Evolutionary conservation across 495 filamentous ascomycete species (phyloP), one percentile per base, ranked within the genome.

Genomic region (Neurospora tetraspora): DNA sequence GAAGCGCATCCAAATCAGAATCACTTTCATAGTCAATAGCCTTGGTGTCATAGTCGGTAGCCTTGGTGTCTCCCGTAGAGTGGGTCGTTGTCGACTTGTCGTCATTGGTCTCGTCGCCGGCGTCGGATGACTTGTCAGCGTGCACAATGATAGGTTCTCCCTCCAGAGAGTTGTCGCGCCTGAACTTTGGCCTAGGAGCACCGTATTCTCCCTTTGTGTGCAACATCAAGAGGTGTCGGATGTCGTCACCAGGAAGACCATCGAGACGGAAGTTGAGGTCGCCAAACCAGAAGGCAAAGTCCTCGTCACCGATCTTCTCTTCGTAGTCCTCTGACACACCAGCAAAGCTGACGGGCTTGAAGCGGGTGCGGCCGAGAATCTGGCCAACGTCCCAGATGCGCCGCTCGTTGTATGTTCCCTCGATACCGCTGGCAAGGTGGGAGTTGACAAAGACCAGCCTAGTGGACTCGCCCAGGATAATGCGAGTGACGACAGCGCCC

Each of bases 221-320:
- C 23, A 96, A 86, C 81, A 90, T 91, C 37, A 99, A 86, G 8
- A 98, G 87, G 69, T 90, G 88, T 31, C 96, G 88, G 39, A 99
- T 95, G 80, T 98, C 96, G 68, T 93, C 93, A 1, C 93, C 94
- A 0, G 96, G 91, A 6, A 98, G 88, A 68, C 90, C 91, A 61
- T 97, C 94, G 1, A 99, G 85, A 40, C 96, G 87, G 77, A 97
- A 99, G 80, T 99, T 99, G 10, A 99, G 85, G 81, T 99, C 96
- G 27, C 96, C 96, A 79, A 97, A 94, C 93, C 94, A 98, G 76
- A 98, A 97, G 2, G 90, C 87, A 81, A 97, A 94, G 78, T 98
- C 96, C 73, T 95, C 94, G 68, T 94, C 90, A 2, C 93, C 94
- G 73, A 99, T 90, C n/a, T 82, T 83, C 74, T 97, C 93, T 12